These are phyloP conservation scores for Metschnikowia colocasiae DNA, from an alignment of 805 yeast genomes.

Conservation along the genomic window DNA sequence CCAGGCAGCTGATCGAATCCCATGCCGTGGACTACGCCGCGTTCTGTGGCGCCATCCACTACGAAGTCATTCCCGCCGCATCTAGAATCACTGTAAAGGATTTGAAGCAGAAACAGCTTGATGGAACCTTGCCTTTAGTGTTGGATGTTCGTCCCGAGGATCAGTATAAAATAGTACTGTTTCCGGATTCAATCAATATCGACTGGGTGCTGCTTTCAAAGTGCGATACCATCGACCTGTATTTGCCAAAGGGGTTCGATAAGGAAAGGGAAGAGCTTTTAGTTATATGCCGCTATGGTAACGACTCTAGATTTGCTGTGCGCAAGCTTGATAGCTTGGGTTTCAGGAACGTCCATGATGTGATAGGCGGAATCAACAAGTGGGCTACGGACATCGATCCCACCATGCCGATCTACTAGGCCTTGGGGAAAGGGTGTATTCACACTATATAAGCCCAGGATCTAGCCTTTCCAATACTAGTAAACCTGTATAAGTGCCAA, in stretches of 20 bases:
- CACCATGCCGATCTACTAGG: conserved; percentile 13
- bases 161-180: conserved; percentile 65
- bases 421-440: not conserved
- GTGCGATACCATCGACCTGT: conserved; percentile 19
- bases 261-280: conserved; percentile 33
- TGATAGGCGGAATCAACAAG: conserved; percentile 70
- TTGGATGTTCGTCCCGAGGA: conserved; percentile 77
- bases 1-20: conserved; percentile 41
- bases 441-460: conserved; percentile 8
- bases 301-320: conserved; percentile 83
- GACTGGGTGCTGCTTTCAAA: conserved; percentile 48
- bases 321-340: conserved; percentile 48
- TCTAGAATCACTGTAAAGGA: conserved; percentile 47
- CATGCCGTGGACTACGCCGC: conserved; percentile 57
- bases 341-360: conserved; percentile 52
- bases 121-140: conserved; percentile 35
- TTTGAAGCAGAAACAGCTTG: conserved; percentile 22
- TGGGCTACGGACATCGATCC: conserved; percentile 66
- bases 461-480: conserved; percentile 44
- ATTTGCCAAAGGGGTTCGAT: conserved; percentile 20
- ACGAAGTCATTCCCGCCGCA: conserved; percentile 40
- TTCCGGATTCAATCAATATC: conserved; percentile 59
- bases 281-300: conserved; percentile 83
- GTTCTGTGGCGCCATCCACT: conserved; percentile 68
- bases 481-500: conserved; percentile 50